Conservation (phyloP, 2,329 filamentous ascomycete genomes). For the Geosmithia morbida region DNA sequence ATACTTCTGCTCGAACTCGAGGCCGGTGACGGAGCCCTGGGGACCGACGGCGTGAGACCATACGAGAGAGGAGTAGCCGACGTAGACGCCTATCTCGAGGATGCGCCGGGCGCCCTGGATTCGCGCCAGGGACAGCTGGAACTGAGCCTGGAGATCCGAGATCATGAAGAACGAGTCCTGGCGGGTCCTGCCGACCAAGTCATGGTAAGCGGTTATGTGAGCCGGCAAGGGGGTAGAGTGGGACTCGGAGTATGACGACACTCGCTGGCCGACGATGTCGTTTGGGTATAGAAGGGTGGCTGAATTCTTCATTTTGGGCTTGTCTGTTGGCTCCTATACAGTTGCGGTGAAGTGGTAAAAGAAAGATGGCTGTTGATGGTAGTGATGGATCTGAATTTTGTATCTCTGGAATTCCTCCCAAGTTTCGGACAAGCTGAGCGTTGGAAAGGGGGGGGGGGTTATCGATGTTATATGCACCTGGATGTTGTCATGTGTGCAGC, state of each 20-base stretch:
- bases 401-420: too few species aligned
- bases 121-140: constrained; percentile 24
- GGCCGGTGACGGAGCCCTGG: constrained; percentile 24
- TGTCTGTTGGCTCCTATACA: too few species aligned
- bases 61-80: constrained; percentile 32
- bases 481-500: too few species aligned
- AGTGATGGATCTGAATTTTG: too few species aligned
- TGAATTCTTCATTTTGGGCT: constrained; percentile 22
- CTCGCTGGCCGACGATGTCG: constrained; percentile 21
- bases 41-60: constrained; percentile 31
- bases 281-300: constrained; percentile 25
- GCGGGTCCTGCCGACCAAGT: constrained; percentile 9
- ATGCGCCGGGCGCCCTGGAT: constrained; percentile 26
- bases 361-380: too few species aligned
- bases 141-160: constrained; percentile 25
- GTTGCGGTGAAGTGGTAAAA: too few species aligned
- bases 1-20: constrained; percentile 30
- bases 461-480: too few species aligned
- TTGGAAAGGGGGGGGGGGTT: too few species aligned
- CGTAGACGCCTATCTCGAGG: constrained; percentile 32
- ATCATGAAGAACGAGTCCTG: constrained; percentile 21
- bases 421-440: too few species aligned
- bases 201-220: constrained; percentile 26
- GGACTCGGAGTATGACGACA: constrained; percentile 25
- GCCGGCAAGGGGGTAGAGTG: constrained; percentile 27